phyloP scores from a whole-genome alignment of 768 basidiomycete genomes.

The Tricholoma matsutake region DNA sequence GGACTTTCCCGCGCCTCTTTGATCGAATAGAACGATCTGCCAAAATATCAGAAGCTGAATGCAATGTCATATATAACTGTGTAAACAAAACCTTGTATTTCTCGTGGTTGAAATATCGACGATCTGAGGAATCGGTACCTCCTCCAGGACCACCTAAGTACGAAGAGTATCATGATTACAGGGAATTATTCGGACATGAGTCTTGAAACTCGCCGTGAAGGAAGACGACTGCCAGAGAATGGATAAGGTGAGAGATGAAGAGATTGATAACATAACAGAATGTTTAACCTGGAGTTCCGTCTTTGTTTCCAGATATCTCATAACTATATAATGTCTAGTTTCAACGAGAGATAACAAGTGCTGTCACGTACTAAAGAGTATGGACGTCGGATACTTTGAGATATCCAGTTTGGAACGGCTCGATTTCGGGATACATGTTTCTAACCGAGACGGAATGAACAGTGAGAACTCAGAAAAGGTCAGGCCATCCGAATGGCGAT shows the following conservation, averaged over 20 bases:
- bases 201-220: constrained; percentile 53
- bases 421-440: constrained; percentile 63
- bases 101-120: constrained; percentile 77
- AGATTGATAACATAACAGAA: neutral
- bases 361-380: constrained; percentile 61
- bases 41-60: neutral
- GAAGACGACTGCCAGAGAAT: constrained; percentile 57
- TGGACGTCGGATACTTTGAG: constrained; percentile 76
- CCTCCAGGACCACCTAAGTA: constrained; percentile 75
- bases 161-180: neutral
- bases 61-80: neutral
- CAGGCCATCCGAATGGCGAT: neutral
- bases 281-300: constrained; percentile 65
- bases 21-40: constrained; percentile 86
- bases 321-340: constrained; percentile 46
- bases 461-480: no score
- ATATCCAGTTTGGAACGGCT: constrained; percentile 61
- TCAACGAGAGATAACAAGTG: neutral
- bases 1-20: constrained; percentile 85
- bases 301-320: constrained; percentile 75
- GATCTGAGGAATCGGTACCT: constrained; percentile 63
- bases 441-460: no score
- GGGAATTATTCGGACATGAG: neutral
- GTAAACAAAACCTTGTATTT: constrained; percentile 66
- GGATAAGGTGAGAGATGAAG: constrained; percentile 1